Evolutionary conservation across 2,329 filamentous ascomycete genomes (phyloP).

Genomic region (Alternaria alternata): DNA sequence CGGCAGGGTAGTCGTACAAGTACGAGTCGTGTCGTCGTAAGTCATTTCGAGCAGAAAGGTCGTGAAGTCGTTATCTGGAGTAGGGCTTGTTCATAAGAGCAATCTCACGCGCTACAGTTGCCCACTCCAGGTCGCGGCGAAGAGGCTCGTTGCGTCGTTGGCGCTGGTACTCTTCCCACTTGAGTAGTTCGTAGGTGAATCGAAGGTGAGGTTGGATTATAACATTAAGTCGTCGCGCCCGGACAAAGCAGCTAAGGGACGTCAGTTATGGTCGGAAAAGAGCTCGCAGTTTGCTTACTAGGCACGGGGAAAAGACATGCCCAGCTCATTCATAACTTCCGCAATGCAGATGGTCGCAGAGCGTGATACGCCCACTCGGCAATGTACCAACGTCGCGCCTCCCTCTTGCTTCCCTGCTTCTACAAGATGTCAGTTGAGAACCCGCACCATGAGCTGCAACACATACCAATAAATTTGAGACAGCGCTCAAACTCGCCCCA

Average conservation of each 20-base stretch:
- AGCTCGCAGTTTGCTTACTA: conserved; percentile 64
- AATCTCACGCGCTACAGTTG: conserved; percentile 85
- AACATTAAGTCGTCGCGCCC: conserved; percentile 90
- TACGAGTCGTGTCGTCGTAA: conserved; percentile 29
- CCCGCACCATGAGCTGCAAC: neutral
- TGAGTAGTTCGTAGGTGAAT: conserved; percentile 91
- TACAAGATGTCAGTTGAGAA: conserved; percentile 51
- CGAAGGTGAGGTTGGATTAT: conserved; percentile 97
- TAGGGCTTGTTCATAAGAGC: conserved; percentile 97
- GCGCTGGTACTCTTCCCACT: conserved; percentile 87
- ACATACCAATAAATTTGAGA: conserved; percentile 89
- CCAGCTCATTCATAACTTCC: conserved; percentile 88
- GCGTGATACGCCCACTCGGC: conserved; percentile 91
- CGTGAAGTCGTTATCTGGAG: conserved; percentile 63
- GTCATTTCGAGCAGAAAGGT: conserved; percentile 21
- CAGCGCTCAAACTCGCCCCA: conserved; percentile 86
- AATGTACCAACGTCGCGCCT: conserved; percentile 91
- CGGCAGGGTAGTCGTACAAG: conserved; percentile 32
- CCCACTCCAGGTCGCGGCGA: conserved; percentile 89
- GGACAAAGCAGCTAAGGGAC: conserved; percentile 77
- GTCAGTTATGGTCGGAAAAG: conserved; percentile 17
- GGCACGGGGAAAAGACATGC: conserved; percentile 85
- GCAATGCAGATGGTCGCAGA: conserved; percentile 98
- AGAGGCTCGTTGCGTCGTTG: conserved; percentile 62
- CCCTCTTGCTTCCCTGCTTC: conserved; percentile 79